These are phyloP conservation scores for Clathrospora elynae DNA, from an alignment of 2,329 filamentous ascomycete species.

Conservation along the genomic window DNA sequence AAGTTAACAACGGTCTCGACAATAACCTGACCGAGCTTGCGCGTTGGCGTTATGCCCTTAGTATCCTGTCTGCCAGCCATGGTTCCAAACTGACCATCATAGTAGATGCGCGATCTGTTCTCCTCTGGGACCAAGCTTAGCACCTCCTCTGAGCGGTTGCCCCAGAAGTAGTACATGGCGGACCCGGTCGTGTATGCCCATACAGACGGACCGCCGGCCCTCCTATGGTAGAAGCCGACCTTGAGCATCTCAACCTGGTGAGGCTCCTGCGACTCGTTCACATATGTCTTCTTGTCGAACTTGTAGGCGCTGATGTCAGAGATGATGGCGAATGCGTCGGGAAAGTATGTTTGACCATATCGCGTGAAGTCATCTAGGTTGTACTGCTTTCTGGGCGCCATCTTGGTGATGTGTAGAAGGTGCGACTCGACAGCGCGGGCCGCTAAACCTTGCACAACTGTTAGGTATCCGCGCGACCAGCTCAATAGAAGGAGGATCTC, in stretches of 20 bases:
- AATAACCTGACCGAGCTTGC: not conserved
- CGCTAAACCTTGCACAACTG: too few species aligned
- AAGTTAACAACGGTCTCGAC: not conserved
- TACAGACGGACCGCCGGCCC: constrained; percentile 2
- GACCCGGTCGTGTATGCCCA: constrained; percentile 4
- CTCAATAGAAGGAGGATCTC: too few species aligned
- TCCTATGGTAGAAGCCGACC: constrained; percentile 6
- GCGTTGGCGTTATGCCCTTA: not conserved
- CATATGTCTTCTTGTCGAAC: not conserved
- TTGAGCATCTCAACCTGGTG: constrained; percentile 1
- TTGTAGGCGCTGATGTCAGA: not conserved
- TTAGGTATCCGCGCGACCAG: too few species aligned
- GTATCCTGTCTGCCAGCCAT: not conserved
- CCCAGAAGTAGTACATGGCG: constrained; percentile 1
- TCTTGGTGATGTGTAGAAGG: too few species aligned
- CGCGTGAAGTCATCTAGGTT: not conserved
- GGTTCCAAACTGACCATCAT: not conserved
- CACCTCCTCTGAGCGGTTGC: not conserved
- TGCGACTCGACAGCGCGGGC: too few species aligned
- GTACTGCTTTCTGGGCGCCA: constrained; percentile 1
- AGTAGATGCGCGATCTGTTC: not conserved
- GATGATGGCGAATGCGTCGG: not conserved
- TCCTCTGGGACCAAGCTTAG: not conserved
- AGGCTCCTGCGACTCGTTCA: not conserved
- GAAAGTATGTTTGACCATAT: not conserved